A percentile compares a stretch with the other conserved stretches of the same genome.
Conservation (phyloP, 208 protist genomes). For the Leishmania turanica region DNA sequence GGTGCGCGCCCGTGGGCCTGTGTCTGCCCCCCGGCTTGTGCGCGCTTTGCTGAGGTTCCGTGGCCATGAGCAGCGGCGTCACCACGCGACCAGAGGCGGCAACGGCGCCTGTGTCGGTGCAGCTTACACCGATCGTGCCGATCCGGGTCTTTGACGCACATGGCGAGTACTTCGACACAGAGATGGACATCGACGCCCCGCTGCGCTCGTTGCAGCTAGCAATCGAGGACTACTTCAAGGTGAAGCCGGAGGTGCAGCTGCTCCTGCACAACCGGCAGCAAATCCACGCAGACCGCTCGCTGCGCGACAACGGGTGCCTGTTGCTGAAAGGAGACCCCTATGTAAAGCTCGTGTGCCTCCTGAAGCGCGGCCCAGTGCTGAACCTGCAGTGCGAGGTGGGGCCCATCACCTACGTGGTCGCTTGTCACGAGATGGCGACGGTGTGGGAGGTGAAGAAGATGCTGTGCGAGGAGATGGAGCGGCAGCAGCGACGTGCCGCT, state of each 20-base stretch:
- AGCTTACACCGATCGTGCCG: slow-evolving; percentile 71
- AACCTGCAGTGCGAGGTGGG: slow-evolving; percentile 64
- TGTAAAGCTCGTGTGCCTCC: slow-evolving; percentile 64
- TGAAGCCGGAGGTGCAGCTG: slow-evolving; percentile 79
- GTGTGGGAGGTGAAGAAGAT: slow-evolving; percentile 81
- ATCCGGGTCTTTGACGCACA: slow-evolving; percentile 72
- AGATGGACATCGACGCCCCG: slow-evolving; percentile 76
- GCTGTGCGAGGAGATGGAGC: slow-evolving; percentile 54
- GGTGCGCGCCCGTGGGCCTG: neutral
- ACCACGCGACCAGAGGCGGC: neutral
- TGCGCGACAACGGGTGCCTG: slow-evolving; percentile 78
- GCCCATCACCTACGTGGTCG: slow-evolving; percentile 43
- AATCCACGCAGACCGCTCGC: slow-evolving; percentile 53
- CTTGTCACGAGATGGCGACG: slow-evolving; percentile 52
- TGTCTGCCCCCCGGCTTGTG: neutral
- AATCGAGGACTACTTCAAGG: slow-evolving; percentile 85
- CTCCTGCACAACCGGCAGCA: slow-evolving; percentile 82
- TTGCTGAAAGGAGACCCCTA: slow-evolving; percentile 89
- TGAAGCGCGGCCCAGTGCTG: slow-evolving; percentile 71
- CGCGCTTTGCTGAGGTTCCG: neutral
- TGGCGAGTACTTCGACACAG: slow-evolving; percentile 87
- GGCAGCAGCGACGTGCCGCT: slow-evolving; percentile 21
- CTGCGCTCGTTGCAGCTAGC: slow-evolving; percentile 70
- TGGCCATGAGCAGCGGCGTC: slow-evolving; percentile 8
- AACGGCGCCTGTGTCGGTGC: slow-evolving; percentile 43